phyloP scores from a whole-genome alignment of 768 basidiomycete species.

The Leccinum rimulosum region DNA sequence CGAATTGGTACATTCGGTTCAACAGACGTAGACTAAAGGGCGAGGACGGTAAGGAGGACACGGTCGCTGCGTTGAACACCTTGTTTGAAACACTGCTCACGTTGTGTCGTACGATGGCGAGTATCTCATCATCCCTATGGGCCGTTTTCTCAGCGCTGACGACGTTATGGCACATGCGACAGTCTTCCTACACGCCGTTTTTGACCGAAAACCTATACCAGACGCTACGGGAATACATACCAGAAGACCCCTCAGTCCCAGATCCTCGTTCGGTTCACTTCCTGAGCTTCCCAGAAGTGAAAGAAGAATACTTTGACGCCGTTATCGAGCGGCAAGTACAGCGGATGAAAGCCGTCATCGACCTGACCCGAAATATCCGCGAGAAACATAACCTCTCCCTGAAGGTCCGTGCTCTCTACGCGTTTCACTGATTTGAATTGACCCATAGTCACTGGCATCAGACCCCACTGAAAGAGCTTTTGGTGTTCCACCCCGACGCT shows the following conservation, averaged over 20 bases:
- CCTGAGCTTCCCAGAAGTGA: conserved; percentile 88
- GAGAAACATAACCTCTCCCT: conserved; percentile 84
- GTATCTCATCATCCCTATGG: conserved; percentile 19
- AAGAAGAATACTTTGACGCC: conserved; percentile 91
- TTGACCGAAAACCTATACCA: conserved; percentile 97
- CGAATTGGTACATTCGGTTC: conserved; percentile 99
- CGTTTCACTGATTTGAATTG: neutral
- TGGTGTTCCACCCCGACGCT: conserved; percentile 88
- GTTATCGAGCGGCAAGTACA: conserved; percentile 93
- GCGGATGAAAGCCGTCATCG: conserved; percentile 94
- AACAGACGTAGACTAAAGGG: conserved; percentile 96
- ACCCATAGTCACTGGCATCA: conserved; percentile 33
- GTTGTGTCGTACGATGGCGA: conserved; percentile 91
- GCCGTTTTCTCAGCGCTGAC: neutral
- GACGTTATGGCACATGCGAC: neutral
- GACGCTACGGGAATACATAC: conserved; percentile 80
- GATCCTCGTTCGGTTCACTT: conserved; percentile 96
- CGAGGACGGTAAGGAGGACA: conserved; percentile 87
- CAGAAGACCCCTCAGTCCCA: conserved; percentile 61
- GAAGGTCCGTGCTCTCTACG: conserved; percentile 56
- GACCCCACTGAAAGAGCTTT: conserved; percentile 89
- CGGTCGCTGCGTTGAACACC: conserved; percentile 85
- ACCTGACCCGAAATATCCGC: conserved; percentile 83
- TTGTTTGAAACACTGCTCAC: conserved; percentile 95
- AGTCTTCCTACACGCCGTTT: conserved; percentile 99